These are phyloP conservation scores for Mikania micrantha DNA, from an alignment of 129 eudicot genomes.

Conservation along the genomic window DNA sequence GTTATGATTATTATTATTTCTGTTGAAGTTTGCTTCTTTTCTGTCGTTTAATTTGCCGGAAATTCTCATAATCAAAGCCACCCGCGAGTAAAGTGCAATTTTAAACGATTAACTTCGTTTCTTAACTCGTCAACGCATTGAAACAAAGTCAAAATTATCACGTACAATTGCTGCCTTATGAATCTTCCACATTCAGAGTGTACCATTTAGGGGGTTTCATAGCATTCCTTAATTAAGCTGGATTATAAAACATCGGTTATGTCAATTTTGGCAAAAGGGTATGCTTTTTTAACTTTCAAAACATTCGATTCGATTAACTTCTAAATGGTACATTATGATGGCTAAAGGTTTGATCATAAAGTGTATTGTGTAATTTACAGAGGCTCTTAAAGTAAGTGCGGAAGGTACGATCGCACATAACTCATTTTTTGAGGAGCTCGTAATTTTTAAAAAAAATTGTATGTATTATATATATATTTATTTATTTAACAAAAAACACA, in stretches of 20 bases:
- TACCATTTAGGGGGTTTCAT: neutral
- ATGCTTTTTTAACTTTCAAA: neutral
- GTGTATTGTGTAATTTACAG: too few relatives aligned
- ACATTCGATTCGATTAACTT: neutral
- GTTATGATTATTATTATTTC: too few relatives aligned
- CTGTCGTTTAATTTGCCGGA: neutral
- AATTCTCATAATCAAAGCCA: neutral
- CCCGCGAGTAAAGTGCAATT: slow-evolving; percentile 3
- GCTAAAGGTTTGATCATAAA: too few relatives aligned
- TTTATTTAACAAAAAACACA: too few relatives aligned
- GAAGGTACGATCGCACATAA: too few relatives aligned
- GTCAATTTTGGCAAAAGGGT: neutral
- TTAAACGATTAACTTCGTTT: neutral
- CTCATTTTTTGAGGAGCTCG: too few relatives aligned
- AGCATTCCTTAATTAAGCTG: too few relatives aligned
- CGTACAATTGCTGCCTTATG: too few relatives aligned
- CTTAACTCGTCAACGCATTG: neutral
- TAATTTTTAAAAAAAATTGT: too few relatives aligned
- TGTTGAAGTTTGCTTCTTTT: neutral
- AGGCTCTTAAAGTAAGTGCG: too few relatives aligned
- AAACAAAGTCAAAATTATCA: neutral
- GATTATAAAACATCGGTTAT: neutral
- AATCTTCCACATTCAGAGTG: neutral
- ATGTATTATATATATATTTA: too few relatives aligned
- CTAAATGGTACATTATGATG: too few relatives aligned